phyloP scores from a whole-genome alignment of 257 asterid species.

The Solanum neorickii region DNA sequence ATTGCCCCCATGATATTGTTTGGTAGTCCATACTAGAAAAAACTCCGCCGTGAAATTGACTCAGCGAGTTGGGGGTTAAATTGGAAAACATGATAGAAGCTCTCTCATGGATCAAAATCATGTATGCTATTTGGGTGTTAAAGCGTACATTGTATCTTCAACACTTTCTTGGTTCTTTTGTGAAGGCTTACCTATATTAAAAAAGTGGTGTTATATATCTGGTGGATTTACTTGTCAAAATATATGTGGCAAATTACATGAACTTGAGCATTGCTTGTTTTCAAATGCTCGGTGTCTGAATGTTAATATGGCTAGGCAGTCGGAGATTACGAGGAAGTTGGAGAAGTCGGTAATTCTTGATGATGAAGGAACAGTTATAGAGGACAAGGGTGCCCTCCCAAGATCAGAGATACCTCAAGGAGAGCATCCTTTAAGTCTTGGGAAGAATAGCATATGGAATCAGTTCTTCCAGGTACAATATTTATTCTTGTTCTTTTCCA shows the following conservation, averaged over 20 bases:
- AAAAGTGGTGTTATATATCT: not conserved
- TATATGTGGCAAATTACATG: slow-evolving; percentile 1
- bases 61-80: not conserved
- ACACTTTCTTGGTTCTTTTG: not conserved
- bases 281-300: slow-evolving; percentile 44
- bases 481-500: not conserved
- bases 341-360: slow-evolving; percentile 52
- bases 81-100: not conserved
- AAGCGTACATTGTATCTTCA: not conserved
- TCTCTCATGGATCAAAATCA: not conserved
- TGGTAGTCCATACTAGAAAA: not conserved
- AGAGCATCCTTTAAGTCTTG: slow-evolving; percentile 93
- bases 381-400: slow-evolving; percentile 63
- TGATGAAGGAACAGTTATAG: slow-evolving; percentile 34
- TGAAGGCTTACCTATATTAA: not conserved
- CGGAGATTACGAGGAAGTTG: slow-evolving; percentile 85
- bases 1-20: not conserved
- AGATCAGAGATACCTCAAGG: slow-evolving; percentile 79
- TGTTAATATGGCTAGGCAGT: slow-evolving; percentile 85
- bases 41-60: not conserved
- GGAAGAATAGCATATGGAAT: slow-evolving; percentile 89
- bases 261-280: slow-evolving; percentile 9
- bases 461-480: slow-evolving; percentile 73
- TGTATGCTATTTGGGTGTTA: not conserved
- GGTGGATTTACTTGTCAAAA: not conserved